Evolutionary conservation across 495 filamentous ascomycete genomes (phyloP).

Genomic region (Aspergillus diversus): DNA sequence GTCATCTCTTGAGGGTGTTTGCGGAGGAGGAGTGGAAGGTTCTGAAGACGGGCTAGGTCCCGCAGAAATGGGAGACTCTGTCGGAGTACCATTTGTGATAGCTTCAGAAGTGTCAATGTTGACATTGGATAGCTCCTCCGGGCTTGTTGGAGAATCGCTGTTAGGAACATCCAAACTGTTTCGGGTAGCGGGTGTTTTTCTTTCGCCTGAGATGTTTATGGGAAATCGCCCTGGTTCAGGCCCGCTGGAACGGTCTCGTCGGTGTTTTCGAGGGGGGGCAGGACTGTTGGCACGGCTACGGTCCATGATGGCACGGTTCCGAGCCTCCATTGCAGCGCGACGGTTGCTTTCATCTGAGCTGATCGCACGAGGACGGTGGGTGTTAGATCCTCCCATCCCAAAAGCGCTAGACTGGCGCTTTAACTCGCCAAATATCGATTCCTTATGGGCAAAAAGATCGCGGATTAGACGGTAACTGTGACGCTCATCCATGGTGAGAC

Average conservation of each 20-base stretch:
- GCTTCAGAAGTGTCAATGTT: constrained; percentile 34
- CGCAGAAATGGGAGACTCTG: constrained; percentile 39
- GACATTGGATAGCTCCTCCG: constrained; percentile 34
- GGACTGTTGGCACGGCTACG: constrained; percentile 74
- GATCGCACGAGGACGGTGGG: constrained; percentile 75
- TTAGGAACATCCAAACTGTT: constrained; percentile 68
- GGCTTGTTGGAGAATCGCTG: constrained; percentile 33
- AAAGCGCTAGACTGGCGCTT: constrained; percentile 82
- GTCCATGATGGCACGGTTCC: constrained; percentile 80
- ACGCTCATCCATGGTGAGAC: constrained; percentile 92
- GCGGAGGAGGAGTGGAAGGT: constrained; percentile 38
- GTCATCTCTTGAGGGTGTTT: constrained; percentile 34
- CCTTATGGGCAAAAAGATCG: constrained; percentile 92
- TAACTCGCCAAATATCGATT: constrained; percentile 91
- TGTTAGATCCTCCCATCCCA: constrained; percentile 34
- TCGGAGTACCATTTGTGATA: constrained; percentile 42
- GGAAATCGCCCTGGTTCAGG: constrained; percentile 81
- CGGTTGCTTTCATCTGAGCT: constrained; percentile 97
- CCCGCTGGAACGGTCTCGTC: constrained; percentile 81
- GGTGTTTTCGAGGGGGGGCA: constrained; percentile 63
- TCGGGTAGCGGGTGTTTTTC: constrained; percentile 47
- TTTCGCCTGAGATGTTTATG: constrained; percentile 63
- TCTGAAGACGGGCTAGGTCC: constrained; percentile 36
- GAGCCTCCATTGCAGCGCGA: constrained; percentile 89
- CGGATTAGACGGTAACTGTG: constrained; percentile 90